These are phyloP conservation scores for Cylindrodendrum hubeiense DNA, from an alignment of 2,329 filamentous ascomycete species.

Conservation along the genomic window DNA sequence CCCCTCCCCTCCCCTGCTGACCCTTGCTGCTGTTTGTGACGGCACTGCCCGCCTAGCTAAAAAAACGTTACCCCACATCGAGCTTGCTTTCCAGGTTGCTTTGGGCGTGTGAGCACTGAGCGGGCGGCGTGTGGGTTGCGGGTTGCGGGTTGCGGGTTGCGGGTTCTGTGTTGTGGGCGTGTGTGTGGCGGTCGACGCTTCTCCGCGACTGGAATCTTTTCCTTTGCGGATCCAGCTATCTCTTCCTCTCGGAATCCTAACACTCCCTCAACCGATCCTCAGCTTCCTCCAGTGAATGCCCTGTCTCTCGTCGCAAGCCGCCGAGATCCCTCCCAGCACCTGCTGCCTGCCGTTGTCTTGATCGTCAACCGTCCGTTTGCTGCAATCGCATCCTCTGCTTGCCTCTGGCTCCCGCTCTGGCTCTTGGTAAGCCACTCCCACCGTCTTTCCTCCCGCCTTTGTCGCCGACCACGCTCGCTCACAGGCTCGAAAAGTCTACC, in stretches of 20 bases:
- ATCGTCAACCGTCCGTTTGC: conserved; percentile 21
- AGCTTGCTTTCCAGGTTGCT: conserved; percentile 34
- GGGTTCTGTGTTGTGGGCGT: conserved; percentile 18
- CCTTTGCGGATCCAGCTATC: conserved; percentile 39
- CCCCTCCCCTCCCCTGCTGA: conserved; percentile 35
- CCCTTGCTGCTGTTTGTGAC: conserved; percentile 43
- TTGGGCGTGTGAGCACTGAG: conserved; percentile 41
- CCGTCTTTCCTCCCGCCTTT: conserved; percentile 33
- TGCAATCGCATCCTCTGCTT: conserved; percentile 27
- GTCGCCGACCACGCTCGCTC: conserved; percentile 41
- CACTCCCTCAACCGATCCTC: conserved; percentile 33
- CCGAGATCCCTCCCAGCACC: neutral
- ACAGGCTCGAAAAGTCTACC: conserved; percentile 32
- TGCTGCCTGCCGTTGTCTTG: conserved; percentile 24
- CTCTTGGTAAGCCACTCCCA: conserved; percentile 40
- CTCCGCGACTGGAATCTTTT: conserved; percentile 47
- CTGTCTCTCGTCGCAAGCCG: conserved; percentile 17
- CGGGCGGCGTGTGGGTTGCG: conserved; percentile 35
- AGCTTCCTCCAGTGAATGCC: conserved; percentile 26
- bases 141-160: conserved; percentile 10
- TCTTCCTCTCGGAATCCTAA: conserved; percentile 37
- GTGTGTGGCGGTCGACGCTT: conserved; percentile 42
- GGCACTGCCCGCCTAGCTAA: conserved; percentile 46
- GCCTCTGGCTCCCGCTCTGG: conserved; percentile 33
- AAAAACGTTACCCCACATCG: conserved; percentile 44